Base-by-base conservation (phyloP, 192 early-diverging fungal genomes). In the Coemansia sp. region DNA sequence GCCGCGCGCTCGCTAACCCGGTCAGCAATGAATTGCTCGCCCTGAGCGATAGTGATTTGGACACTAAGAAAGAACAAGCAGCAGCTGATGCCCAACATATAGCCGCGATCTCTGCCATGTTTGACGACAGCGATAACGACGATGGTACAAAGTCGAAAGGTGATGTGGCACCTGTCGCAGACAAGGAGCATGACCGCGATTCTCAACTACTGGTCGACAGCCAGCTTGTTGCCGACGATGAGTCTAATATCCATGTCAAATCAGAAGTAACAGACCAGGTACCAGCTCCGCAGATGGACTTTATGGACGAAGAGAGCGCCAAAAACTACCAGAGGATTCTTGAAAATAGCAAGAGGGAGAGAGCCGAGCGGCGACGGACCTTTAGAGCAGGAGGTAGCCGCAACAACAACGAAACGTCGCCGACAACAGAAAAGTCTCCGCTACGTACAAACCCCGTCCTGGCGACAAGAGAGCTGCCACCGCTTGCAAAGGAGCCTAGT, bases 271-370 rank as follows among this genome's bases (percentile, higher is more conserved):
- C 55, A 8, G 29, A 18, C 33, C 12, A 59, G 31, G 8, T n/a
- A 10, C 15, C 33, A 15, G 8, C 36, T 22, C 34, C 46, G 40
- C 40, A 51, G 10, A 70, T 70, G 73, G 70, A 69, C 18, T 84
- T 84, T 66, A 84, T 84, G 64, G 81, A 84, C 43, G 65, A 84
- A 52, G 81, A 84, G 43, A 78, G 81, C 62, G 81, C 74, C 44
- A 71, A 13, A 41, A 84, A 84, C 74, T 78, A 76, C 43, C 70
- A 61, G 52, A 63, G 65, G 22, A 66, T 84, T 1, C 55, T 84
- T 6, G 69, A 42, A 27, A 46, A 76, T 16, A 55, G 31, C 16
- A 43, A 44, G 40, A 16, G 22, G n/a, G 61, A 63, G 40, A 63
- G 61, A 27, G 20, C 36, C 38, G 61, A 63, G 34, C 34, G 40